Percentiles rank a stretch among this genome's conserved stretches.
Conservation (phyloP, 164 flowering plant genomes). For the Piper betle region DNA sequence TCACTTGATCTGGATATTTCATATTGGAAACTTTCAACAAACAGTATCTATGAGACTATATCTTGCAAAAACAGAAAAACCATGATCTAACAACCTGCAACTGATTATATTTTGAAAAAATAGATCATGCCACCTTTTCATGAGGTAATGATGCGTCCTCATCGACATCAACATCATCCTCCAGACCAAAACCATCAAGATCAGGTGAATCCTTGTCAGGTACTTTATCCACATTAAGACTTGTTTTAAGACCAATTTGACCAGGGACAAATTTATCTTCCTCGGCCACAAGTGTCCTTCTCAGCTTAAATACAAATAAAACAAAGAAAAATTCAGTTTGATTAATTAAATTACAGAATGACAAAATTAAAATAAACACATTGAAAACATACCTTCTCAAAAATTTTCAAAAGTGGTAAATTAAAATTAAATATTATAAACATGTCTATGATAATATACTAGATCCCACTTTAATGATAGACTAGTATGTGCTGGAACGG, state of each 20-base stretch:
- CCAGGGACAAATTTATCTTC: constrained; percentile 7
- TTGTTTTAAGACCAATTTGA: neutral
- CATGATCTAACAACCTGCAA: too few species aligned
- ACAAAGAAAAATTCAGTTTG: neutral
- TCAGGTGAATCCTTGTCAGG: neutral
- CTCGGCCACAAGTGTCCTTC: constrained; percentile 47
- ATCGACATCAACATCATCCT: neutral
- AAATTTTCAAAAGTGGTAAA: too few species aligned
- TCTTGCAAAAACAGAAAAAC: too few species aligned
- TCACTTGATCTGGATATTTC: too few species aligned
- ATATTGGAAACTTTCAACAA: too few species aligned
- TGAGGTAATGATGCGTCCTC: neutral
- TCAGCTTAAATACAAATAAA: constrained; percentile 44
- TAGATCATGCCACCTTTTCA: neutral
- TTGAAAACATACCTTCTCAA: constrained; percentile 51
- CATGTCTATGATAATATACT: too few species aligned
- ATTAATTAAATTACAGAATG: neutral
- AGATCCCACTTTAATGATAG: too few species aligned
- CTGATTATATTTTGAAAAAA: too few species aligned
- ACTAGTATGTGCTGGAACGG: too few species aligned
- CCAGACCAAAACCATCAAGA: neutral
- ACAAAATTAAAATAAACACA: neutral
- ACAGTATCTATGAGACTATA: too few species aligned
- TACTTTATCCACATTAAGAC: neutral
- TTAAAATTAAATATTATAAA: too few species aligned